Evolutionary conservation across 192 early-diverging fungal genomes (phyloP).

Genomic region (Lobulomyces angularis): DNA sequence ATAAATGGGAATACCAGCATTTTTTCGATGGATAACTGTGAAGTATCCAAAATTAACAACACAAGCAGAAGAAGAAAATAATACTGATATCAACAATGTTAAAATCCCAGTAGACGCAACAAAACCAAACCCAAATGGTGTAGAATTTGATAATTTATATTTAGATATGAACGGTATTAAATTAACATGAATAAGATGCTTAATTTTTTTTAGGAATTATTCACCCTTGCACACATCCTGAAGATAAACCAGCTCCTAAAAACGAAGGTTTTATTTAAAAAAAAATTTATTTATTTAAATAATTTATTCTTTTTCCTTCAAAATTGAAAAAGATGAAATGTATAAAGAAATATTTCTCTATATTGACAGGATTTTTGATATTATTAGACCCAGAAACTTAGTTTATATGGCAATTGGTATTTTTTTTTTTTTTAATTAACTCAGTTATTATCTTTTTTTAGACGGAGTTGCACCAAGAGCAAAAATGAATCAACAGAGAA

Average conservation of each 20-base stretch:
- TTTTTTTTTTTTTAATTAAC: neutral
- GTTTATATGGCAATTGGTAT: constrained; percentile 95
- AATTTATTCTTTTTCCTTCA: too few relatives aligned
- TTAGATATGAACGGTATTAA: constrained; percentile 97
- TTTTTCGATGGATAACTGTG: constrained; percentile 36
- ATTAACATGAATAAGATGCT: too few relatives aligned
- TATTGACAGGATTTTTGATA: constrained; percentile 85
- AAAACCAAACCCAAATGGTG: constrained; percentile 79
- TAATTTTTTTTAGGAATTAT: too few relatives aligned
- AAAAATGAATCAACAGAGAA: constrained; percentile 99
- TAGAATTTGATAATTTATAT: constrained; percentile 90
- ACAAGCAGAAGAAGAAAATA: constrained; percentile 59
- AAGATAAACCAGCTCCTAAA: constrained; percentile 21
- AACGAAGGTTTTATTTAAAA: neutral
- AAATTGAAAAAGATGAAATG: constrained; percentile 97
- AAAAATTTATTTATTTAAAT: neutral
- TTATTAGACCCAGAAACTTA: constrained; percentile 86
- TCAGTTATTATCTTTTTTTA: constrained; percentile 5
- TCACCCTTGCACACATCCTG: constrained; percentile 49
- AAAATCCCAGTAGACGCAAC: constrained; percentile 74
- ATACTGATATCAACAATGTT: constrained; percentile 56
- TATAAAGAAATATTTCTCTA: constrained; percentile 90
- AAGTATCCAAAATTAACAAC: constrained; percentile 43
- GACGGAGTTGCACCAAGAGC: constrained; percentile 93
- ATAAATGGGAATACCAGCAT: constrained; percentile 24